These are phyloP conservation scores for carrot (Daucus carota) DNA, from an alignment of 129 eudicot genomes.

Conservation along the genomic window DNA sequence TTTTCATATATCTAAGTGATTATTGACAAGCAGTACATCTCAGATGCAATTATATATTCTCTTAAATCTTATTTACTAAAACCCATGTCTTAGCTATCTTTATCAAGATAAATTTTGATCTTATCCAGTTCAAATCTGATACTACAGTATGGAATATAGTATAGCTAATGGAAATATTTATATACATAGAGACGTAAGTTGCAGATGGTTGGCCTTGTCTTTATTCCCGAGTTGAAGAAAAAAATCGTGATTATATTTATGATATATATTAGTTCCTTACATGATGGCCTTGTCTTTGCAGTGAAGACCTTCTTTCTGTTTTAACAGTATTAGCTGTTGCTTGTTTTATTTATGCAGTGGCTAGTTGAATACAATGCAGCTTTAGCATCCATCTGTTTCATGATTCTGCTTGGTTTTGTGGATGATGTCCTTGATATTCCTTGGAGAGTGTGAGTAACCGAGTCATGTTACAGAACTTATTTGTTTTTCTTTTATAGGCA, in stretches of 20 bases:
- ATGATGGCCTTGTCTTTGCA: background rate
- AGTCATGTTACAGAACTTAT: background rate
- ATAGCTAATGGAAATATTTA: background rate
- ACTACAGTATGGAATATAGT: background rate
- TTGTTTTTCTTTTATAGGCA: background rate
- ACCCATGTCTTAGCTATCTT: too few relatives aligned
- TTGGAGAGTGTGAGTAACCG: constrained; percentile 92
- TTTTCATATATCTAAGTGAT: background rate
- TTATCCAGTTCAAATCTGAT: background rate
- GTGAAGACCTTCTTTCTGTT: background rate
- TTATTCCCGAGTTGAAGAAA: background rate
- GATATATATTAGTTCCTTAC: constrained; percentile 2
- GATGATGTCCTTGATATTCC: constrained; percentile 98
- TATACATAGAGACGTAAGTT: background rate
- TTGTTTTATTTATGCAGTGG: constrained; percentile 66
- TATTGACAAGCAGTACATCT: background rate
- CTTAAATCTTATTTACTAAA: too few relatives aligned
- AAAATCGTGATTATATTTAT: background rate
- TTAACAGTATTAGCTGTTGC: background rate
- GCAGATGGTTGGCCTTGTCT: background rate
- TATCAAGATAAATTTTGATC: too few relatives aligned
- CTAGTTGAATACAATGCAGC: constrained; percentile 99
- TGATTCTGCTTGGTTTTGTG: constrained; percentile 91
- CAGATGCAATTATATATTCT: background rate
- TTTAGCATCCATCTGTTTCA: constrained; percentile 92